A percentile compares a stretch with the other conserved stretches of the same genome.
Evolutionary conservation across 2,329 filamentous ascomycete species (phyloP).

Genomic region (Cryphonectria nitschkei): DNA sequence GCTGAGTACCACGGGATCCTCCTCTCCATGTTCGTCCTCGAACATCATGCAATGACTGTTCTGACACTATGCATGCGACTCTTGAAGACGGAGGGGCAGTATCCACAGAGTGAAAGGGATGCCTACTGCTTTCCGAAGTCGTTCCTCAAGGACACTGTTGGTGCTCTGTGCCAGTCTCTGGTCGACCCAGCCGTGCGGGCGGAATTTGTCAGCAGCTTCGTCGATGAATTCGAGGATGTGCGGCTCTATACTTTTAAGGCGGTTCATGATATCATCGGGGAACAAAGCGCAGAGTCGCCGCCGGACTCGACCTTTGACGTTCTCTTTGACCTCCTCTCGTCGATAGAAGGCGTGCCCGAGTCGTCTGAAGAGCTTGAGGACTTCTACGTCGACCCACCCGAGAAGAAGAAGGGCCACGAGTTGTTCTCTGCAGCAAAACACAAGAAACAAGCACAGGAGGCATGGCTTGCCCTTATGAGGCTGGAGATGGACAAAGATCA

Average conservation of each 20-base stretch:
- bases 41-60: conserved; percentile 69
- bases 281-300: conserved; percentile 34
- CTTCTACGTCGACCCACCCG: conserved; percentile 65
- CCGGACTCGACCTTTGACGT: conserved; percentile 54
- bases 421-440: conserved; percentile 70
- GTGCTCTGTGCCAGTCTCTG: conserved; percentile 60
- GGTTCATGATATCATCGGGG: conserved; percentile 45
- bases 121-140: conserved; percentile 71
- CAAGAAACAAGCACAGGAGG: conserved; percentile 80
- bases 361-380: conserved; percentile 67
- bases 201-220: conserved; percentile 77
- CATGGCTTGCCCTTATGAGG: conserved; percentile 80
- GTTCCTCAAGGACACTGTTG: conserved; percentile 68
- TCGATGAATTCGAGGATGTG: conserved; percentile 81
- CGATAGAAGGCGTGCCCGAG: conserved; percentile 72
- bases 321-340: conserved; percentile 64
- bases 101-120: conserved; percentile 58
- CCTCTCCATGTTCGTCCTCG: conserved; percentile 60
- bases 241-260: conserved; percentile 80
- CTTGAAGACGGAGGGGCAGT: conserved; percentile 76
- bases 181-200: conserved; percentile 64
- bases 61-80: conserved; percentile 82
- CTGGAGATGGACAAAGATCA: conserved; percentile 70
- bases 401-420: conserved; percentile 69
- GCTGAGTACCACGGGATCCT: conserved; percentile 71